Evolutionary conservation across 129 eudicot genomes (phyloP), one percentile per base, ranked within the genome.

Genomic region (Solidago caesia): DNA sequence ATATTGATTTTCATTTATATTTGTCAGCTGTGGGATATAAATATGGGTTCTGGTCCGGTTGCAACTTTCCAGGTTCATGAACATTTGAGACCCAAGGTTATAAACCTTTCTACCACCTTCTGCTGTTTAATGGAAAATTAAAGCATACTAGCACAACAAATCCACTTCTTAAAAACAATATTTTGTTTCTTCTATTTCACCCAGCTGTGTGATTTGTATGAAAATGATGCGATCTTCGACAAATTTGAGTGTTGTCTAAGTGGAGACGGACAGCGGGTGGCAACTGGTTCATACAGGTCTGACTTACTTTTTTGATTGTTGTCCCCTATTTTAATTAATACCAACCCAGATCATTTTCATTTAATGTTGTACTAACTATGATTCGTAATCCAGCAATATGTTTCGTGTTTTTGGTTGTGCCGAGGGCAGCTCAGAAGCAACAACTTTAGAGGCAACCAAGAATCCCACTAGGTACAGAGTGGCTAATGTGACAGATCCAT

Each of bases 211-310:
- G 97, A 90, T 80, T 73, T 93, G 66, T 90, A 93, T 67, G 97
- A 93, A 75, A 93, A 86, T 74, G 97, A 93, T 83, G 91, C 97
- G 27, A 90, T 93, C 72, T 93, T 90, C 41, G 98, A 93, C 78
- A 93, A 93, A 83, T 93, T 93, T 43, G 93, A 90, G 68, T 93
- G 98, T 77, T 93, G 98, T 81, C 76, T 84, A 63, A 93, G 98
- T 83, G 98, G 98, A 71, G 97, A 93, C 81, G 98, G 98, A 71
- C 85, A 57, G 68, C 84, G 98, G 46, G 88, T 90, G 41, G 96
- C 98, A 67, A 90, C 96, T 47, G 98, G 98, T 73, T 93, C 98
- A 71, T 93, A 93, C 82, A 93, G 98, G 98, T 88, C 58, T 80
- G 64, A 39, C 73, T 64, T 58, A 46, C 26, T 69, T 58, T 59